phyloP scores from a whole-genome alignment of 331 rosid species.

The Quercus tomentella region DNA sequence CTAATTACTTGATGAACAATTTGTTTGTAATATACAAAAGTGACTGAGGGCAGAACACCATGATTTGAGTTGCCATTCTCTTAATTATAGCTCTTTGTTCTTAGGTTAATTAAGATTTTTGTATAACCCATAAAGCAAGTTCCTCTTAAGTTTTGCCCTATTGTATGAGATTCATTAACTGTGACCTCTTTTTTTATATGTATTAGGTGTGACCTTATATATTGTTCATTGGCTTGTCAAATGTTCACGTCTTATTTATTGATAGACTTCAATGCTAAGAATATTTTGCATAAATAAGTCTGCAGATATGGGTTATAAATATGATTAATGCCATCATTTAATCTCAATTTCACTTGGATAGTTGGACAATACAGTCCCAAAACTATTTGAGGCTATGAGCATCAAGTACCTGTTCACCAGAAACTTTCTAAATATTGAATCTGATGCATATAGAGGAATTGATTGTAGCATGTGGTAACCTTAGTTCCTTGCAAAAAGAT shows the following conservation, averaged over 20 bases:
- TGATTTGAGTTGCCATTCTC: not conserved
- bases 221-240: not conserved
- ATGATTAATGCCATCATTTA: not conserved
- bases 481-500: not conserved
- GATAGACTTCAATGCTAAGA: too few species aligned
- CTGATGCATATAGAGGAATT: too few species aligned
- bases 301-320: not conserved
- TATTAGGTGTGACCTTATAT: too few species aligned
- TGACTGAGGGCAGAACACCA: too few species aligned
- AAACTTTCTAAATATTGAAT: not conserved
- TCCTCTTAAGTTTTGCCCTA: not conserved
- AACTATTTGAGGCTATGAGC: not conserved
- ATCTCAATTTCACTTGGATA: not conserved
- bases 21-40: too few species aligned
- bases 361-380: not conserved
- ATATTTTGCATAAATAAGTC: too few species aligned
- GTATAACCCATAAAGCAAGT: not conserved
- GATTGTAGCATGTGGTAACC: not conserved
- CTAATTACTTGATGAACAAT: too few species aligned
- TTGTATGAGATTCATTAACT: not conserved
- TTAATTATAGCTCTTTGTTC: not conserved
- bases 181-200: not conserved
- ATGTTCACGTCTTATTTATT: not conserved
- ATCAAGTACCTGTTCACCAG: not conserved
- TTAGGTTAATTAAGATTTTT: not conserved